Conservation (phyloP, 1,284 basidiomycete species). For the Ganoderma lucidum region DNA sequence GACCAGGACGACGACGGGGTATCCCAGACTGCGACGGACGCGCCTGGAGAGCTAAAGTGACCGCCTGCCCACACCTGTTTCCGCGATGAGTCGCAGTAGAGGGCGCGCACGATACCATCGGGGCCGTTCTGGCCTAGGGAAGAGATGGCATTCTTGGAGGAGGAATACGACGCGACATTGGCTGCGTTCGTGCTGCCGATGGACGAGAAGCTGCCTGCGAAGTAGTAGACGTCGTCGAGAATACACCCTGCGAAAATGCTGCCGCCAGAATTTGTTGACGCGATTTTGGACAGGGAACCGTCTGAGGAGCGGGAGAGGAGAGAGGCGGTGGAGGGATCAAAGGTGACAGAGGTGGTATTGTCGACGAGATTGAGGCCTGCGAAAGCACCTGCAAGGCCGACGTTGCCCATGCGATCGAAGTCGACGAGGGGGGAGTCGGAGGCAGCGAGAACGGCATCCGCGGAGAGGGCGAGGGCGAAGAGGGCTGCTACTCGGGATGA, state of each 20-base stretch:
- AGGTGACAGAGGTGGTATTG: constrained; percentile 59
- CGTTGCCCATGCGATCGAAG: constrained; percentile 90
- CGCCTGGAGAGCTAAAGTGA: constrained; percentile 73
- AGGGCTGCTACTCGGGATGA: constrained; percentile 21
- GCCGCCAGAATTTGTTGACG: constrained; percentile 76
- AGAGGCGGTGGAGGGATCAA: constrained; percentile 74
- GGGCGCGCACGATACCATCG: constrained; percentile 75
- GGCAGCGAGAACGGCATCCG: constrained; percentile 53
- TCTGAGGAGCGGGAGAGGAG: constrained; percentile 71
- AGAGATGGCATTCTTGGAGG: constrained; percentile 64
- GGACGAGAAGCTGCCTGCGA: constrained; percentile 81
- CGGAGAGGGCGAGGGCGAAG: constrained; percentile 37
- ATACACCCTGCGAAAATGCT: constrained; percentile 71
- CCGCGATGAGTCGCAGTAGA: constrained; percentile 84
- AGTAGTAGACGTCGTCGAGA: constrained; percentile 70
- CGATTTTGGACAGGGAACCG: constrained; percentile 70
- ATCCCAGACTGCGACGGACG: constrained; percentile 86
- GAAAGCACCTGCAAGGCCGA: constrained; percentile 88
- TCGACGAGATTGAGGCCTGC: constrained; percentile 83
- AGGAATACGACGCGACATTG: constrained; percentile 80
- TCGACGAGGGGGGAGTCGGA: constrained; percentile 79
- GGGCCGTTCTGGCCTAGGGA: constrained; percentile 67
- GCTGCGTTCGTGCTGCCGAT: constrained; percentile 62
- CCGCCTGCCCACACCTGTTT: constrained; percentile 89
- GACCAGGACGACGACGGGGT: constrained; percentile 72